Percentiles rank a stretch among this genome's conserved stretches.
phyloP scores from a whole-genome alignment of 352 stramenopile genomes.

The Pythium chondricola region DNA sequence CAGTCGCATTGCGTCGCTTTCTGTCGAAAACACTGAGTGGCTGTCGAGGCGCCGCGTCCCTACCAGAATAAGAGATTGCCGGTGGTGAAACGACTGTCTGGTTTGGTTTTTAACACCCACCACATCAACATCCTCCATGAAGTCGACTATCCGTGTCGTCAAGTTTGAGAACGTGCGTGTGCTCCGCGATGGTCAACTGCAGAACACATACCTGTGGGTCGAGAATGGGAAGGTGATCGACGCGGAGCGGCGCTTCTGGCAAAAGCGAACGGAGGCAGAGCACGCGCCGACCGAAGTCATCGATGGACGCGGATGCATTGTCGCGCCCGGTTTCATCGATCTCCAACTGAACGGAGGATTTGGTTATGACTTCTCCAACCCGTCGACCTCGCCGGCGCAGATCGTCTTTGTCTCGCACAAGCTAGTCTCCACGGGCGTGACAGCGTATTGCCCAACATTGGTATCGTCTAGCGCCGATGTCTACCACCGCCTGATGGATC shows the following conservation, averaged over 20 bases:
- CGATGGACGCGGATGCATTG: conserved; percentile 64
- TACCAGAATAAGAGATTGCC: no score
- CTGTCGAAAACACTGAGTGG: not conserved
- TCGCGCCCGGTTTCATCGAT: conserved; percentile 86
- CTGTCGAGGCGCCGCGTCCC: not conserved
- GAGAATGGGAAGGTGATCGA: conserved; percentile 47
- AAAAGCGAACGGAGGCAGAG: conserved; percentile 15
- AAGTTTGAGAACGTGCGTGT: conserved; percentile 60
- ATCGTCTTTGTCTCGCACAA: conserved; percentile 40
- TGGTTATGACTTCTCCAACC: conserved; percentile 81
- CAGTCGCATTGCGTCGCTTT: conserved; percentile 49
- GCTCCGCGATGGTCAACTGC: conserved; percentile 37
- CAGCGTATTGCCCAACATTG: conserved; percentile 86
- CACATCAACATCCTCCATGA: not conserved
- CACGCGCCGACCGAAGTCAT: conserved; percentile 41
- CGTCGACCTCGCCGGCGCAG: conserved; percentile 28
- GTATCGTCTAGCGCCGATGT: conserved; percentile 62
- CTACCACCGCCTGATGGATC: conserved; percentile 53
- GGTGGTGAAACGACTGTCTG: no score
- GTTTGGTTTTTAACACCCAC: no score
- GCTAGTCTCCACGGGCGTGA: conserved; percentile 70
- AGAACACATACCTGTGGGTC: conserved; percentile 38
- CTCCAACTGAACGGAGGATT: conserved; percentile 88
- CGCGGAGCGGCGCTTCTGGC: conserved; percentile 52
- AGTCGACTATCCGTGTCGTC: conserved; percentile 19